These are phyloP conservation scores for Inonotus hispidus DNA, from an alignment of 1,284 basidiomycete genomes.

Conservation along the genomic window DNA sequence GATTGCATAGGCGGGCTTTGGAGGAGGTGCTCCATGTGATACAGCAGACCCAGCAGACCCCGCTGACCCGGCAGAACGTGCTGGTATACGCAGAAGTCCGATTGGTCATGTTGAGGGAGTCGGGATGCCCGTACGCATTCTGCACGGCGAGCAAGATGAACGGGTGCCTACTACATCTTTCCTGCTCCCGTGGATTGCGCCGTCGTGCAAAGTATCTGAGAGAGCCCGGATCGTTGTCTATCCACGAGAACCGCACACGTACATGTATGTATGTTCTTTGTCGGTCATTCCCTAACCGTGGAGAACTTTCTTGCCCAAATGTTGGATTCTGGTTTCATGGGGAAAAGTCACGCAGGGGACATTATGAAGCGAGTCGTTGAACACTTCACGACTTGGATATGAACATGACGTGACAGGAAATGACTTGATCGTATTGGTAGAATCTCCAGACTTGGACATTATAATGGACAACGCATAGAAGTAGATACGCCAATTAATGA, in stretches of 20 bases:
- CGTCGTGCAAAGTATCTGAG: slow-evolving; percentile 16
- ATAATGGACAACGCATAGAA: too few species aligned
- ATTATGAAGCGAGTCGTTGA: slow-evolving; percentile 20
- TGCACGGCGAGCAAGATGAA: slow-evolving; percentile 21
- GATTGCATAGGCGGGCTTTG: slow-evolving; percentile 7
- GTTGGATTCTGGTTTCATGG: slow-evolving; percentile 13
- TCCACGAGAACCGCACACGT: slow-evolving; percentile 21
- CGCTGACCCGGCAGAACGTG: not conserved
- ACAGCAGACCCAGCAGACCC: too few species aligned
- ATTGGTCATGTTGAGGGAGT: slow-evolving; percentile 18
- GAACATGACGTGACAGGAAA: not conserved
- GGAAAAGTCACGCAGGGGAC: slow-evolving; percentile 21
- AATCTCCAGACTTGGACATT: too few species aligned
- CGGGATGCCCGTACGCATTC: slow-evolving; percentile 20
- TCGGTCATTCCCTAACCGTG: not conserved
- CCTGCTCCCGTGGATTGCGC: slow-evolving; percentile 19
- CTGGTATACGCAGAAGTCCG: slow-evolving; percentile 14
- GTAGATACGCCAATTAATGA: too few species aligned
- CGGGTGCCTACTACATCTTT: slow-evolving; percentile 18
- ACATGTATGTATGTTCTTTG: slow-evolving; percentile 14
- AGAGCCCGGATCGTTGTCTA: slow-evolving; percentile 20
- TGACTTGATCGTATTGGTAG: too few species aligned
- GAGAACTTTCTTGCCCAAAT: not conserved
- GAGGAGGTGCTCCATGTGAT: slow-evolving; percentile 18
- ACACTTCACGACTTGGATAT: slow-evolving; percentile 20